Conservation (phyloP, 2,329 filamentous ascomycete species). For the Thelonectria blattea region DNA sequence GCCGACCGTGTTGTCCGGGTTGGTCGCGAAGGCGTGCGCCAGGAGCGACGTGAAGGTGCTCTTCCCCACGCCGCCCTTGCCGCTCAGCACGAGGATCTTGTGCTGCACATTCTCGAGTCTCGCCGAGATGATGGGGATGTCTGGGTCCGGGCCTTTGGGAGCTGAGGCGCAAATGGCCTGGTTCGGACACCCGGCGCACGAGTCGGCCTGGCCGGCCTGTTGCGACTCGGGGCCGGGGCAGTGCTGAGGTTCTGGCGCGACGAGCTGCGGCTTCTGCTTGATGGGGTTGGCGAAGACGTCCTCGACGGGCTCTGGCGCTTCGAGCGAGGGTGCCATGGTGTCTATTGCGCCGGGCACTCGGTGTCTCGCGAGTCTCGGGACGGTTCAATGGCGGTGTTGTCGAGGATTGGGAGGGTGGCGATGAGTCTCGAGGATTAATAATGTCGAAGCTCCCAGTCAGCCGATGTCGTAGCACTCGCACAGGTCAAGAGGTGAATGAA, state of each 20-base stretch:
- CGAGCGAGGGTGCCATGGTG: conserved; percentile 80
- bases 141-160: conserved; percentile 93
- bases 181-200: conserved; percentile 94
- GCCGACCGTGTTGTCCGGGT: conserved; percentile 79
- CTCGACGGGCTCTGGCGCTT: conserved; percentile 69
- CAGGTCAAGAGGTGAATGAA: background rate
- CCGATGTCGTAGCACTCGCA: background rate
- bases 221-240: conserved; percentile 90
- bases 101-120: conserved; percentile 83
- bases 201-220: conserved; percentile 73
- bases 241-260: conserved; percentile 95
- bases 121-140: conserved; percentile 85
- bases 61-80: conserved; percentile 97
- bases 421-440: conserved; percentile 32
- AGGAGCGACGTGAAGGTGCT: conserved; percentile 91
- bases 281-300: conserved; percentile 78
- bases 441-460: conserved; percentile 1
- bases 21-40: conserved; percentile 85
- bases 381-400: conserved; percentile 1
- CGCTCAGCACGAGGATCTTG: conserved; percentile 90
- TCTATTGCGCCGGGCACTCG: conserved; percentile 7
- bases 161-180: conserved; percentile 93
- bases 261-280: conserved; percentile 80
- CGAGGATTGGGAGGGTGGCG: conserved; percentile 23
- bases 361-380: background rate